Conservation (phyloP, 23 red algal genomes). For the Gracilaria gracilis region DNA sequence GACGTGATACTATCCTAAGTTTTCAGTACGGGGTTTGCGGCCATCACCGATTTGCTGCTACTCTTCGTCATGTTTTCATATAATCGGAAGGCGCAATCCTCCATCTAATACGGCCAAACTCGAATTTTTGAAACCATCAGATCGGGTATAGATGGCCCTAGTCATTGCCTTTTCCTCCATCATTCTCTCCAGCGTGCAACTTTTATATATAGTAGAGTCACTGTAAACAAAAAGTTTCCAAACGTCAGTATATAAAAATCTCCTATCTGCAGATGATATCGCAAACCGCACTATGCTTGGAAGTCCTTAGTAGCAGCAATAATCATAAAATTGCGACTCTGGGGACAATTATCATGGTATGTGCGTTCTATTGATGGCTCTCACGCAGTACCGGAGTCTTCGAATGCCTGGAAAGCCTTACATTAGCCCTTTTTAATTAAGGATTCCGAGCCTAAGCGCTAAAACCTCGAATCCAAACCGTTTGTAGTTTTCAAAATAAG, state of each 20-base stretch:
- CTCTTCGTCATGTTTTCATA: slow-evolving; percentile 39
- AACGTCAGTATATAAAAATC: slow-evolving; percentile 11
- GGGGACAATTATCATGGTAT: neutral
- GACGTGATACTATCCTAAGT: slow-evolving; percentile 6
- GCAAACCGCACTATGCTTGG: neutral
- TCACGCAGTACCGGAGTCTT: slow-evolving; percentile 6
- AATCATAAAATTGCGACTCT: slow-evolving; percentile 15
- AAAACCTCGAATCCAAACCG: too few relatives aligned
- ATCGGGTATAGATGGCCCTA: slow-evolving; percentile 14
- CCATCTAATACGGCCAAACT: slow-evolving; percentile 10
- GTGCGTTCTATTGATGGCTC: slow-evolving; percentile 15
- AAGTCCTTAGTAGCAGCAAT: slow-evolving; percentile 12
- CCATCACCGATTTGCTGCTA: neutral
- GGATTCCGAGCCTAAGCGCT: too few relatives aligned
- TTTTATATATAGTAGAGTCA: slow-evolving; percentile 12
- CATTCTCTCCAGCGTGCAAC: slow-evolving; percentile 11
- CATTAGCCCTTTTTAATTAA: too few relatives aligned
- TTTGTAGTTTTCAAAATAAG: too few relatives aligned
- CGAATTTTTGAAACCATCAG: neutral
- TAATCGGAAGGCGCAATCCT: slow-evolving; percentile 41
- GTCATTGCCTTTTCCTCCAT: neutral
- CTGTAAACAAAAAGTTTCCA: neutral
- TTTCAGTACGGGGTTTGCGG: slow-evolving; percentile 27
- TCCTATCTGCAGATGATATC: neutral
- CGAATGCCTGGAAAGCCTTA: neutral